Evolutionary conservation across 176 grass and related monocot species (phyloP).

Genomic region (Zea luxurians): DNA sequence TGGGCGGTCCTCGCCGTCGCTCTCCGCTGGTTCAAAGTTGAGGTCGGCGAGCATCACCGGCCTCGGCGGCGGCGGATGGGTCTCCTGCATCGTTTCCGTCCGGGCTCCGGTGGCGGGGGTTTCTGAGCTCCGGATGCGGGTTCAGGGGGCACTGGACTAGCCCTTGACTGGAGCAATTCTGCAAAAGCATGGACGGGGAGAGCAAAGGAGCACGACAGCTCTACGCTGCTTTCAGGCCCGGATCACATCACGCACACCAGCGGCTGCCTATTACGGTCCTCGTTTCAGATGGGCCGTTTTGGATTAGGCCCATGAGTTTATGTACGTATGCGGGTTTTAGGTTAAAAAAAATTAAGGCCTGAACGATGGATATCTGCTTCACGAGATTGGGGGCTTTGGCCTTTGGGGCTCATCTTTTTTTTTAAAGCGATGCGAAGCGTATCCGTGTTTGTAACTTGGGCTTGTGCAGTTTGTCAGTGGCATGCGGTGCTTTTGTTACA

Average conservation of each 20-base stretch:
- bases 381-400: neutral
- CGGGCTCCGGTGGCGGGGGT: neutral
- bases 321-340: neutral
- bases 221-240: neutral
- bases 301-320: neutral
- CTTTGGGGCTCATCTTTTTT: neutral
- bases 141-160: slow-evolving; percentile 8
- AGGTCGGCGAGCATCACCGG: slow-evolving; percentile 73
- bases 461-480: neutral
- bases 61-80: slow-evolving; percentile 45
- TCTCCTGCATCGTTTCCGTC: slow-evolving; percentile 38
- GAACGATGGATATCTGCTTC: neutral
- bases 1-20: slow-evolving; percentile 70
- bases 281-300: neutral
- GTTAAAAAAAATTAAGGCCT: neutral
- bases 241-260: neutral
- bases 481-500: neutral
- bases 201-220: neutral
- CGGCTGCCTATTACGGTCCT: neutral
- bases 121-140: slow-evolving; percentile 27
- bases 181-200: neutral
- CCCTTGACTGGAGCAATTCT: neutral
- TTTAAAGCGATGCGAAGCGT: neutral
- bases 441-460: neutral
- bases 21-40: slow-evolving; percentile 78